phyloP scores from a whole-genome alignment of 805 yeast species.

The Hyphopichia homilentoma region DNA sequence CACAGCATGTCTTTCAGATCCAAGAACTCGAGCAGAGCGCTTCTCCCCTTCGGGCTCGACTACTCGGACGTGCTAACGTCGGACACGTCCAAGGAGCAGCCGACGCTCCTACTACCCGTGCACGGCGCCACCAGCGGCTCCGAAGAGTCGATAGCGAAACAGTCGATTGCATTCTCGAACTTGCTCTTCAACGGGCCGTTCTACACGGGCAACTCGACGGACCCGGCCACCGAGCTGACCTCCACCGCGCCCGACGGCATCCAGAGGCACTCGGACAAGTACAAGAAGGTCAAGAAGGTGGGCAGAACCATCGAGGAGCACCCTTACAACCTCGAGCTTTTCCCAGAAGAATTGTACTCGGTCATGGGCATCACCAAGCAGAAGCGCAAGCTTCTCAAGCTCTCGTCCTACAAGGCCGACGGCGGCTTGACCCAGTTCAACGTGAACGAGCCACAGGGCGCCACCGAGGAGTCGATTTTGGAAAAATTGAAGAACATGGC shows the following conservation, averaged over 20 bases:
- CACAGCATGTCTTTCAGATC: constrained; percentile 54
- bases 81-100: constrained; percentile 32
- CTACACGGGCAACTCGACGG: constrained; percentile 51
- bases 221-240: constrained; percentile 16
- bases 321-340: constrained; percentile 65
- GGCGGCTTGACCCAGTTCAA: constrained; percentile 37
- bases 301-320: constrained; percentile 75
- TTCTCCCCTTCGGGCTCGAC: constrained; percentile 71
- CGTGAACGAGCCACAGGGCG: constrained; percentile 29
- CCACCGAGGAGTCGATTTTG: constrained; percentile 34
- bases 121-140: constrained; percentile 51
- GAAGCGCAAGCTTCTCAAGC: constrained; percentile 46
- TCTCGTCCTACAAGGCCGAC: constrained; percentile 32
- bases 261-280: constrained; percentile 77
- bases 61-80: constrained; percentile 52
- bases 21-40: constrained; percentile 41
- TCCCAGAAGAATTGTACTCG: constrained; percentile 73
- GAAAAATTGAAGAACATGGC: constrained; percentile 42
- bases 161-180: constrained; percentile 50
- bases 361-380: constrained; percentile 63
- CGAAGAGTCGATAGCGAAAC: constrained; percentile 53
- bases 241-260: constrained; percentile 54
- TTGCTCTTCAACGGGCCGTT: constrained; percentile 65
- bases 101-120: constrained; percentile 56
- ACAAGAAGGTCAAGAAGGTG: constrained; percentile 63